Evolutionary conservation across 1,139 yeast species (phyloP), one percentile per base, ranked within the genome.

Genomic region (Taiozyma sp.): DNA sequence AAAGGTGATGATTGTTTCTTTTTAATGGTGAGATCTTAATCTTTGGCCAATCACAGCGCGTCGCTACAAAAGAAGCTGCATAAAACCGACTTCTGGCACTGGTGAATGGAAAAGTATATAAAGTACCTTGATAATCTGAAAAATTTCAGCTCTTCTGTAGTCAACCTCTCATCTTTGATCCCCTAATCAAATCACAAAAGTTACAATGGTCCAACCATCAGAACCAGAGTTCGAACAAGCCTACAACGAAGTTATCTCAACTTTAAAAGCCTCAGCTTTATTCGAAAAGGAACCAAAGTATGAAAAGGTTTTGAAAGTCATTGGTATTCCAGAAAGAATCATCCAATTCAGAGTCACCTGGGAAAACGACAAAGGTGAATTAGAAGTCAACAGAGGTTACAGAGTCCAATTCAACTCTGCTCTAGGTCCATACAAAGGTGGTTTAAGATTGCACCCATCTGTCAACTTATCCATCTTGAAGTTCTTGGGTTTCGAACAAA

Each of bases 181-280:
- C n/a, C 24, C 19, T 19, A 8, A 30, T 19, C 41, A 38, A 38
- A 19, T 38, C 14, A 38, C 8, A 44, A 5, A 8, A 22, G 13
- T 14, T 54, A 61, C 55, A 57, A 62, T 62, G 65, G 65, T 65
- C 60, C 64, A 63, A 61, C 67, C 68, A 58, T 61, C 78, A 77
- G 98, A 92, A 80, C 98, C 98, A 65, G 98, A 93, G 85, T 93
- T 92, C 78, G 92, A 91, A 77, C 99, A 93, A 82, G 99, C 99
- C 66, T 90, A 87, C 84, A 81, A 87, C 74, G 99, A 93, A 81
- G 83, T 93, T 66, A 81, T 86, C 67, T 77, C 87, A 61, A 93
- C 97, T 57, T 79, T 93, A 66, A 84, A 88, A 74, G 96, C 89
- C 73, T 92, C 98, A 41, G 87, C 96, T 61, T 80, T 93, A 59